A percentile compares a stretch with the other conserved stretches of the same genome.
phyloP scores from a whole-genome alignment of 345 rosid genomes.

The Mallotus nudiflorus region DNA sequence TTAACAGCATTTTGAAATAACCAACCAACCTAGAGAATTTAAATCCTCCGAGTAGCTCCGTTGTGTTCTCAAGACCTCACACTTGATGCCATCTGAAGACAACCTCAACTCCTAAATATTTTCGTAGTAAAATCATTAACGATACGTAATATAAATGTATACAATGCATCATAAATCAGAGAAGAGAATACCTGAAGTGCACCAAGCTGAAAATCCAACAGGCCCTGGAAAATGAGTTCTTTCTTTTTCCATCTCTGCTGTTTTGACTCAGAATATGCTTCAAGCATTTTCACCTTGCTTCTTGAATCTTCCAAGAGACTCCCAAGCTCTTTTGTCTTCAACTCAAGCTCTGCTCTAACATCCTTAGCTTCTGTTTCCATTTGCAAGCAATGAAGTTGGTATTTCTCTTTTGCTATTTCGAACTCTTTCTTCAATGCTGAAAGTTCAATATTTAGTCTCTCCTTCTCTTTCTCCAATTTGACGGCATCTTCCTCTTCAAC shows the following conservation, averaged over 20 bases:
- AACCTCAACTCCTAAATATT: constrained; percentile 58
- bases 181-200: constrained; percentile 52
- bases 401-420: constrained; percentile 35
- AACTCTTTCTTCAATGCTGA: constrained; percentile 35
- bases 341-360: constrained; percentile 39
- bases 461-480: constrained; percentile 40
- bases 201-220: constrained; percentile 48
- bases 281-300: constrained; percentile 46
- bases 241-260: constrained; percentile 52
- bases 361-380: constrained; percentile 60
- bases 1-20: constrained; percentile 1
- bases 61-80: constrained; percentile 53
- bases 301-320: constrained; percentile 37
- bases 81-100: constrained; percentile 59
- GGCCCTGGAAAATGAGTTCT: constrained; percentile 39
- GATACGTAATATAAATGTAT: neutral
- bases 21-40: constrained; percentile 51
- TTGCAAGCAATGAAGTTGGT: constrained; percentile 48
- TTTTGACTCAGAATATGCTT: constrained; percentile 44
- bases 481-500: constrained; percentile 41
- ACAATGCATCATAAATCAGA: neutral
- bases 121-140: constrained; percentile 10
- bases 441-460: constrained; percentile 22
- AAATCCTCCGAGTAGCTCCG: constrained; percentile 54
- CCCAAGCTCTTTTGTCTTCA: constrained; percentile 54